Evolutionary conservation across 225 moss, liverwort and hornwort species (phyloP).

Genomic region (Physcomitrium patens): DNA sequence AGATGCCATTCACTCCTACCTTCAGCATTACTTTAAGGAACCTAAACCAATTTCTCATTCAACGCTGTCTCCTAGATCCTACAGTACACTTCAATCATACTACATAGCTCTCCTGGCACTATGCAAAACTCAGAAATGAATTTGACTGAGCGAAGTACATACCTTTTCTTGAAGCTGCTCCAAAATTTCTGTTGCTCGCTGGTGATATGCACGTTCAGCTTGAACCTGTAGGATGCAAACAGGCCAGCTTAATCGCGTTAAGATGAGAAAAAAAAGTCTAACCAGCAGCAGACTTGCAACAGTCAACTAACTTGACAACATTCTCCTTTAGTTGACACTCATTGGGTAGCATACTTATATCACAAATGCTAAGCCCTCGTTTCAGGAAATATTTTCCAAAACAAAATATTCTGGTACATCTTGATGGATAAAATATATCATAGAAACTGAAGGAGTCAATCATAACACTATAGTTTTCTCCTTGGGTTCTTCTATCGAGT

Average conservation of each 20-base stretch:
- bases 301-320: conserved; percentile 1
- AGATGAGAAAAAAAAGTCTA: neutral
- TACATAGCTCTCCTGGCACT: neutral
- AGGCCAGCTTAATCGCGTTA: conserved; percentile 23
- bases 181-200: conserved; percentile 51
- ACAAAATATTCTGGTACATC: neutral
- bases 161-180: conserved; percentile 64
- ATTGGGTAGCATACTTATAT: neutral
- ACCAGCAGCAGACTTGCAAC: conserved; percentile 8
- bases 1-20: neutral
- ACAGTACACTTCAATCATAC: neutral
- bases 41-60: neutral
- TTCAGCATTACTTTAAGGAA: neutral
- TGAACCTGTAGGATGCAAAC: conserved; percentile 46
- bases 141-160: conserved; percentile 10
- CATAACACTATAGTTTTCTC: neutral
- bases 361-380: neutral
- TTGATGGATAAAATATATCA: conserved; percentile 2
- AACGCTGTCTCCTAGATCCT: conserved; percentile 7
- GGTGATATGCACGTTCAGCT: conserved; percentile 62
- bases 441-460: conserved; percentile 10
- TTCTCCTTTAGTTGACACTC: neutral
- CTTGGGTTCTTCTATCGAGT: neutral
- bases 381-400: neutral
- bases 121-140: conserved; percentile 3